Evolutionary conservation across 179 eudicot species (phyloP).

Genomic region (Spergularia azorica): DNA sequence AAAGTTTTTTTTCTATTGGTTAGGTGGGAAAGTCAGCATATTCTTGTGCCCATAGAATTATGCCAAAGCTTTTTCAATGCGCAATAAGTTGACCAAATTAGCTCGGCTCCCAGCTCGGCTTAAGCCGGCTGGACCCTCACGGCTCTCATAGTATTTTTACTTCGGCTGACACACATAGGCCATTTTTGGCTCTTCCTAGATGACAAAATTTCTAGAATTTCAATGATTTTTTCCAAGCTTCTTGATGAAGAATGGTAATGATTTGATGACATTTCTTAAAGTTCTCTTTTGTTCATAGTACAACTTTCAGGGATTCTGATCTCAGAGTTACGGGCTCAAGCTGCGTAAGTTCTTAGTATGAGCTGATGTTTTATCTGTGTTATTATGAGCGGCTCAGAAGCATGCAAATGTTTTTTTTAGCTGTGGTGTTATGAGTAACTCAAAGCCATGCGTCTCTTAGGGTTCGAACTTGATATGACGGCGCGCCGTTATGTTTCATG

Average conservation of each 20-base stretch:
- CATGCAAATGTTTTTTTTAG: too few relatives aligned
- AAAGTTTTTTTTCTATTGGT: constrained; percentile 4
- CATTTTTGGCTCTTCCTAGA: background rate
- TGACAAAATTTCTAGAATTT: constrained; percentile 11
- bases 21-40: constrained; percentile 26
- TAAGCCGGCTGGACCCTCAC: constrained; percentile 2
- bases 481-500: too few relatives aligned
- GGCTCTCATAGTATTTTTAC: background rate
- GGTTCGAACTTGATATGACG: too few relatives aligned
- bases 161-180: background rate
- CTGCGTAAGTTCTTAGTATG: background rate
- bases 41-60: constrained; percentile 26
- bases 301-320: background rate
- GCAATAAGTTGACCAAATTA: constrained; percentile 5
- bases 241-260: too few relatives aligned
- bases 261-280: too few relatives aligned
- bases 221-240: too few relatives aligned
- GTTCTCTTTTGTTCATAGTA: background rate
- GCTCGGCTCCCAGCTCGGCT: constrained; percentile 13
- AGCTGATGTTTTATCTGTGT: background rate
- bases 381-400: background rate
- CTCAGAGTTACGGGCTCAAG: background rate
- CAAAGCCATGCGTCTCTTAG: too few relatives aligned
- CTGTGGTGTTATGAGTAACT: too few relatives aligned
- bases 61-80: constrained; percentile 19